Evolutionary conservation across 2,329 filamentous ascomycete genomes (phyloP).

Genomic region (Apiospora aurea): DNA sequence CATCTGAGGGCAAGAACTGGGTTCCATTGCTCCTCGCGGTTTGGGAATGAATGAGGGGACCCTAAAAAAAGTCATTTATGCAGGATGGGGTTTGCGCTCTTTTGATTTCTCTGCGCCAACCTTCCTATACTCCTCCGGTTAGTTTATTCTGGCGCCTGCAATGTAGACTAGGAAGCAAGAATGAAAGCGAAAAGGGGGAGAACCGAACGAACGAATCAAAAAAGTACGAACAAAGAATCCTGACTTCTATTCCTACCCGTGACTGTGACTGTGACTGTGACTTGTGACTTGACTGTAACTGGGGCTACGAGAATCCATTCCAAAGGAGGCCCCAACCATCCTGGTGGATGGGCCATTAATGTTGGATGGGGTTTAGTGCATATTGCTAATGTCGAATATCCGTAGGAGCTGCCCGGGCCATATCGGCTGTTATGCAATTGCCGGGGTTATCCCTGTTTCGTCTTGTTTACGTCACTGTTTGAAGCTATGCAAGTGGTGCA

Average conservation of each 20-base stretch:
- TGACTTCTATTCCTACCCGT: not conserved
- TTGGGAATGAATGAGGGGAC: constrained; percentile 37
- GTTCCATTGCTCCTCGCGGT: constrained; percentile 34
- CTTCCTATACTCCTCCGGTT: constrained; percentile 33
- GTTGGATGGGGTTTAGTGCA: not conserved
- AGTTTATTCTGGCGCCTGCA: constrained; percentile 38
- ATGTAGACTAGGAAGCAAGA: constrained; percentile 45
- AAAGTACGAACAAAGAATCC: constrained; percentile 19
- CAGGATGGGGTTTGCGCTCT: constrained; percentile 39
- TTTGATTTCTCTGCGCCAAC: constrained; percentile 33
- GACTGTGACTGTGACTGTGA: not conserved
- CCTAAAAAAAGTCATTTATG: constrained; percentile 39
- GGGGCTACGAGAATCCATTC: not conserved
- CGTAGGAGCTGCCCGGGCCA: not conserved
- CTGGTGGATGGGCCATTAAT: not conserved
- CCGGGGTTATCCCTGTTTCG: constrained; percentile 8
- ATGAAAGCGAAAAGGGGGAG: constrained; percentile 31
- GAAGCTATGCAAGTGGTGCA: constrained; percentile 11
- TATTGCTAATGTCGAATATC: not conserved
- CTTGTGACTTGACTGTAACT: not conserved
- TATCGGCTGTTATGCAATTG: constrained; percentile 5
- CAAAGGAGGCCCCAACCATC: not conserved
- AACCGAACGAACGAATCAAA: constrained; percentile 26
- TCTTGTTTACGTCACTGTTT: constrained; percentile 24
- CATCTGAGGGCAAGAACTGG: constrained; percentile 33